Percentiles rank a stretch among this genome's conserved stretches.
Conservation (phyloP, 2,329 filamentous ascomycete species). For the Aspergillus japonicus region DNA sequence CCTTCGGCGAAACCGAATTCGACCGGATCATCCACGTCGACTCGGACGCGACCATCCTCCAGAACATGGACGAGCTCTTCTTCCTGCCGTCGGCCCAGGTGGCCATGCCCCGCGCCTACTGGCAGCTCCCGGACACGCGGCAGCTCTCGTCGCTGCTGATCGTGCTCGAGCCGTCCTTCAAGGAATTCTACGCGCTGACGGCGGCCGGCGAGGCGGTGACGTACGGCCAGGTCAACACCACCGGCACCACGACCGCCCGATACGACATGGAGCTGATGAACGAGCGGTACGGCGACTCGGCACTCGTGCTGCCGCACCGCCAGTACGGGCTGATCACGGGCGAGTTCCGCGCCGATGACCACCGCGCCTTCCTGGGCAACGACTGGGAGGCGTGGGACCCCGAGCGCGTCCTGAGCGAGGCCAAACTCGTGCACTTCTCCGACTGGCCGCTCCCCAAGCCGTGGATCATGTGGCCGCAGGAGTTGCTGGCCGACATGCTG, state of each 20-base stretch:
- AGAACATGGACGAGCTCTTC: conserved; percentile 70
- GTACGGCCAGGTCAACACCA: conserved; percentile 28
- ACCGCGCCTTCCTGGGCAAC: conserved; percentile 52
- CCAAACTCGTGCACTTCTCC: conserved; percentile 68
- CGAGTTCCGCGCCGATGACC: conserved; percentile 60
- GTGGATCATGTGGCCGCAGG: conserved; percentile 50
- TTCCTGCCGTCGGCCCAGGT: conserved; percentile 60
- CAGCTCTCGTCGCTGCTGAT: conserved; percentile 62
- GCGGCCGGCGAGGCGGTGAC: conserved; percentile 26
- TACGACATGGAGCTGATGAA: conserved; percentile 71
- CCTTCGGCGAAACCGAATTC: conserved; percentile 67
- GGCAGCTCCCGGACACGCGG: conserved; percentile 56
- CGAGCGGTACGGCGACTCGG: conserved; percentile 57
- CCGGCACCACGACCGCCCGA: conserved; percentile 17
- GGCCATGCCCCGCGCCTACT: conserved; percentile 71
- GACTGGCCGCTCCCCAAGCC: conserved; percentile 71
- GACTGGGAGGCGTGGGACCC: conserved; percentile 60
- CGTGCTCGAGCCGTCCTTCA: conserved; percentile 58
- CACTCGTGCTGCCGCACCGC: conserved; percentile 63
- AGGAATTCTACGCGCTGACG: conserved; percentile 44
- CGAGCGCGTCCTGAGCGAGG: conserved; percentile 54
- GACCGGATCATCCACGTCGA: conserved; percentile 58
- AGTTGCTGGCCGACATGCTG: conserved; percentile 31
- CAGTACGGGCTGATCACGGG: conserved; percentile 61
- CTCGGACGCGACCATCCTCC: conserved; percentile 63